phyloP scores from a whole-genome alignment of 2,329 filamentous ascomycete genomes.

The Fusarium equiseti region DNA sequence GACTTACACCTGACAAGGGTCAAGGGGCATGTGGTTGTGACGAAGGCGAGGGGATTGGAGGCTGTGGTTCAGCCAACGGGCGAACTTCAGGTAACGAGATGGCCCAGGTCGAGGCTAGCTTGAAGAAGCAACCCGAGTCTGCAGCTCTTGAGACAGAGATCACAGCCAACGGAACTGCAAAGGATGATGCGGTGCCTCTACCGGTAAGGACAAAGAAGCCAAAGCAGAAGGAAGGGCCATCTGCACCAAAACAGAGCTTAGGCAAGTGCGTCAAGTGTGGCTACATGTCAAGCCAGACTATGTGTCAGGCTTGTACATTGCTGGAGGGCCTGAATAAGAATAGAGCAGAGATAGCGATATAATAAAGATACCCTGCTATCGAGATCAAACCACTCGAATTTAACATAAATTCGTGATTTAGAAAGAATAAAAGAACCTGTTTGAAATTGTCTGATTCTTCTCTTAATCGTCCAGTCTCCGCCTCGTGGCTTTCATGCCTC shows the following conservation, averaged over 20 bases:
- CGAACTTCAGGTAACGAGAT: slow-evolving; percentile 79
- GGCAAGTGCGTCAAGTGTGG: slow-evolving; percentile 89
- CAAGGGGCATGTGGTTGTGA: slow-evolving; percentile 54
- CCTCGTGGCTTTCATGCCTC: slow-evolving; percentile 11
- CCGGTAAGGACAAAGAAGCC: slow-evolving; percentile 49
- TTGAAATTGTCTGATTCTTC: slow-evolving; percentile 31
- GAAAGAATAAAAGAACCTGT: neutral
- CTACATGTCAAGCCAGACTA: slow-evolving; percentile 92
- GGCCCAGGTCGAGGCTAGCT: slow-evolving; percentile 78
- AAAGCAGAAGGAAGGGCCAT: slow-evolving; percentile 46
- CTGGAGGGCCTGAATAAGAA: slow-evolving; percentile 92
- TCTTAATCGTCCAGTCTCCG: slow-evolving; percentile 13
- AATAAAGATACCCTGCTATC: slow-evolving; percentile 38
- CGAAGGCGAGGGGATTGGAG: slow-evolving; percentile 63
- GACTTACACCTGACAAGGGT: slow-evolving; percentile 64
- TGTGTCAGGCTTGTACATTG: slow-evolving; percentile 93
- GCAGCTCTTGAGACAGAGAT: slow-evolving; percentile 51
- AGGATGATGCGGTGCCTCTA: slow-evolving; percentile 52
- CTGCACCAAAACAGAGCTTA: slow-evolving; percentile 74
- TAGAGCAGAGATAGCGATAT: slow-evolving; percentile 68
- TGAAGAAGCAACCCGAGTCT: slow-evolving; percentile 41
- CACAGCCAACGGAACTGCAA: slow-evolving; percentile 41
- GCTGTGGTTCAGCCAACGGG: slow-evolving; percentile 77
- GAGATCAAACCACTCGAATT: neutral
- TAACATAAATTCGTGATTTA: neutral